Evolutionary conservation across 2,329 filamentous ascomycete species (phyloP), one percentile per base, ranked within the genome.

Genomic region (Ceratocystis cubensis): DNA sequence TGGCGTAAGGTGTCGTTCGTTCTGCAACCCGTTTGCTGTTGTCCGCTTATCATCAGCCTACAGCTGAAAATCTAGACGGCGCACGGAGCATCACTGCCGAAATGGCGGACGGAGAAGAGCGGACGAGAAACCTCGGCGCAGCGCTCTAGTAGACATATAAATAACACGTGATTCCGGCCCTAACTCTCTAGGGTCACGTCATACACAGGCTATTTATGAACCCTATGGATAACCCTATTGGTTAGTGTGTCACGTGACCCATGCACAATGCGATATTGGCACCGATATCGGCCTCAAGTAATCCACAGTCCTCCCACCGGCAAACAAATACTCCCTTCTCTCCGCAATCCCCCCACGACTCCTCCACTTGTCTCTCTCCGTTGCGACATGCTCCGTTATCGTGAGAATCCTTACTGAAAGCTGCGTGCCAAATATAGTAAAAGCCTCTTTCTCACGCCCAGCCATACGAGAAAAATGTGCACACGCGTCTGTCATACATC

Each of bases 401-500:
- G 48, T 53, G 48, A 53, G 20, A 53, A 15, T 41, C 37, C 15
- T 25, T 53, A 25, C 20, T 41, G 1, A 41, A 41, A 28, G 7
- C 10, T 5, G 48, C 15, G 48, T 22, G 48, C 48, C 22, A 53
- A 53, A 15, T 53, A 53, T 6, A 53, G 48, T 15, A 53, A 22
- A 4, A 6, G 48, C 37, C 13, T 41, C 37, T 41, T 41, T 41
- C 37, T 15, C 37, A 15, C 37, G 37, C 37, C 1, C 10, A 41
- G 13, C 37, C 37, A 41, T 41, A 15, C 10, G 37, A 41, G 37
- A 41, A 4, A 30, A 37, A 59, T n/a, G 25, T 22, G 30, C 7
- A 41, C 37, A 13, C 37, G 25, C 28, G 17, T 37, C 56, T 59
- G 56, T 59, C 56, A 59, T 59, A 59, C 56, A 59, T 59, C 56